Evolutionary conservation across 2,329 filamentous ascomycete genomes (phyloP).

Genomic region (Xylaria sp.): DNA sequence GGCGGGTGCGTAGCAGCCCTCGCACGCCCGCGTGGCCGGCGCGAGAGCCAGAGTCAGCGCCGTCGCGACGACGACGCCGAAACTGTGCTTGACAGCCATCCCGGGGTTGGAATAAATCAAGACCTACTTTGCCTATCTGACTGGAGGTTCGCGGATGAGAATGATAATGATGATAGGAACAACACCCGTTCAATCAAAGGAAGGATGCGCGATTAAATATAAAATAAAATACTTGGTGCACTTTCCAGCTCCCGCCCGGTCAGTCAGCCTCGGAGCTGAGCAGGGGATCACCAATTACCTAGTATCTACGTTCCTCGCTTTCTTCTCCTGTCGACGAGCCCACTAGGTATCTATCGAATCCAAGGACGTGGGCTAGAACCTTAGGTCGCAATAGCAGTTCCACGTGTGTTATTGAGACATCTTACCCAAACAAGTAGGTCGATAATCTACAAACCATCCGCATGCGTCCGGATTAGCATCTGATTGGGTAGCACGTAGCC

Average conservation of each 20-base stretch:
- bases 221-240: background rate
- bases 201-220: constrained; percentile 7
- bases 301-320: background rate
- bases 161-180: background rate
- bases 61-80: constrained; percentile 23
- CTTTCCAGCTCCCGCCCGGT: background rate
- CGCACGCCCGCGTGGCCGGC: constrained; percentile 52
- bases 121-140: background rate
- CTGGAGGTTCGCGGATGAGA: background rate
- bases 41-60: constrained; percentile 38
- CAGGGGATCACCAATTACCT: background rate
- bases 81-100: constrained; percentile 28
- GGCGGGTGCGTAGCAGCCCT: constrained; percentile 57
- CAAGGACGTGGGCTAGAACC: background rate
- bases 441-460: background rate
- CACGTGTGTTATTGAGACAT: constrained; percentile 18
- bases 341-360: background rate
- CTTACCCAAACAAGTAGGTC: constrained; percentile 32
- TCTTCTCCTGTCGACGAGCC: background rate
- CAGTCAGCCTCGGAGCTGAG: background rate
- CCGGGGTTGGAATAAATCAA: background rate
- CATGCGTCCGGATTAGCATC: background rate
- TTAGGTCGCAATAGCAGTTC: background rate
- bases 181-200: background rate
- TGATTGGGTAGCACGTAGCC: background rate